Percentiles rank a stretch among this genome's conserved stretches.
Conservation (phyloP, 306 rosid genomes). For the Crataegus laevigata region DNA sequence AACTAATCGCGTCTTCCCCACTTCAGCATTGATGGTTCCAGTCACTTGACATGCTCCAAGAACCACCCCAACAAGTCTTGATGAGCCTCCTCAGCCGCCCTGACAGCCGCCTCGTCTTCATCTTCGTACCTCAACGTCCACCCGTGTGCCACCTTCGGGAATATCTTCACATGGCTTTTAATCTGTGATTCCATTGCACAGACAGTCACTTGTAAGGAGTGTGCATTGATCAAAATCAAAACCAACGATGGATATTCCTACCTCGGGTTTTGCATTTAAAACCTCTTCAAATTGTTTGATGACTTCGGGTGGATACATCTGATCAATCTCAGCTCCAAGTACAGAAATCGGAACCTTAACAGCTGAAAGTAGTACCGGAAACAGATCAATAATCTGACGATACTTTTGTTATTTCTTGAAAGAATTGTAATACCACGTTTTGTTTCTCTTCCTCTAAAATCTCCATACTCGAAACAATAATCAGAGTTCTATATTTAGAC, state of each 20-base stretch:
- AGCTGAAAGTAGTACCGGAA: conserved; percentile 21
- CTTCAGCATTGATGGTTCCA: not conserved
- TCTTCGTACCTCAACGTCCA: conserved; percentile 47
- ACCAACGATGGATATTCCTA: conserved; percentile 2
- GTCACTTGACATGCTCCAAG: conserved; percentile 37
- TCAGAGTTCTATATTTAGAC: not conserved
- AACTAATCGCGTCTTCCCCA: not conserved
- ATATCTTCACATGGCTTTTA: conserved; percentile 52
- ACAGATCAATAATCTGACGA: not conserved
- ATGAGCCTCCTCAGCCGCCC: conserved; percentile 64
- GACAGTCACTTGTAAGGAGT: not conserved
- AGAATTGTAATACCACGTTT: not conserved
- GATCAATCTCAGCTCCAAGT: conserved; percentile 44
- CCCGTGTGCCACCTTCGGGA: conserved; percentile 52
- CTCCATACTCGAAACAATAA: not conserved
- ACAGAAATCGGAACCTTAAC: conserved; percentile 42
- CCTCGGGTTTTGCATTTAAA: conserved; percentile 35
- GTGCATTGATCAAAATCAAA: no score
- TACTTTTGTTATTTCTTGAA: not conserved
- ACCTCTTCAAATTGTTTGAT: conserved; percentile 34
- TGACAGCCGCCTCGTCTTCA: conserved; percentile 41
- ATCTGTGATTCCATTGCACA: conserved; percentile 21
- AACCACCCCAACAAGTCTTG: conserved; percentile 57
- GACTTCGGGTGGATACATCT: conserved; percentile 25
- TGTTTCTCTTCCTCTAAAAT: not conserved